Evolutionary conservation across 768 basidiomycete species (phyloP).

Genomic region (Boletus edulis): DNA sequence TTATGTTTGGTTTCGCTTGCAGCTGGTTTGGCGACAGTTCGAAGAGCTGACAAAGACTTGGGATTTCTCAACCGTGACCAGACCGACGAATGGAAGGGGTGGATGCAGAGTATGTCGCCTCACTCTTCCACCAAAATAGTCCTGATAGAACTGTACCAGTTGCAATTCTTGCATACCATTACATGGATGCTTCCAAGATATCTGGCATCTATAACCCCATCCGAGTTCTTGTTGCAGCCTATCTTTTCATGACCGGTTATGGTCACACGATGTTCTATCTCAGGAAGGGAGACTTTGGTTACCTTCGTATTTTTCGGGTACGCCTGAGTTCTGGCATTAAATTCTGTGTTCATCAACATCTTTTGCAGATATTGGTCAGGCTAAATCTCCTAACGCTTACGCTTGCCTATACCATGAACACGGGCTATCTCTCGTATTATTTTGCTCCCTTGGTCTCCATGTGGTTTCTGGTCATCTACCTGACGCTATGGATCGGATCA

Average conservation of each 20-base stretch:
- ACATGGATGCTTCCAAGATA: constrained; percentile 84
- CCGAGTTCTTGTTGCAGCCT: constrained; percentile 83
- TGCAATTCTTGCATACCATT: constrained; percentile 90
- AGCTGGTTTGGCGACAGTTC: constrained; percentile 63
- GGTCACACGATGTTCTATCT: constrained; percentile 87
- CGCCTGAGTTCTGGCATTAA: constrained; percentile 10
- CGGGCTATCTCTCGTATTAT: constrained; percentile 88
- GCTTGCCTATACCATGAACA: constrained; percentile 89
- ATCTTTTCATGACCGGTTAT: constrained; percentile 93
- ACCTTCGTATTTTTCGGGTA: constrained; percentile 72
- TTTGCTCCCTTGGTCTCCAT: constrained; percentile 87
- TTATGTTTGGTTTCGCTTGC: constrained; percentile 53
- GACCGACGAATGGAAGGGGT: constrained; percentile 97
- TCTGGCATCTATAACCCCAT: constrained; percentile 94
- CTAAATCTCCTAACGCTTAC: constrained; percentile 81
- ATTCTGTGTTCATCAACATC: neutral
- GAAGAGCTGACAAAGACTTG: constrained; percentile 73
- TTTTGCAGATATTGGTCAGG: constrained; percentile 64
- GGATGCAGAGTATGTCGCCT: constrained; percentile 83
- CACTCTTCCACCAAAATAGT: neutral
- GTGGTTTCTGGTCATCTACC: constrained; percentile 88
- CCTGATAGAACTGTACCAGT: constrained; percentile 43
- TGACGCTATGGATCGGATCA: constrained; percentile 69
- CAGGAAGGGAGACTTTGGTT: constrained; percentile 85
- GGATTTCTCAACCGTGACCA: constrained; percentile 91